Base-by-base conservation (phyloP, 2,329 filamentous ascomycete species). In the Meredithiella fracta region DNA sequence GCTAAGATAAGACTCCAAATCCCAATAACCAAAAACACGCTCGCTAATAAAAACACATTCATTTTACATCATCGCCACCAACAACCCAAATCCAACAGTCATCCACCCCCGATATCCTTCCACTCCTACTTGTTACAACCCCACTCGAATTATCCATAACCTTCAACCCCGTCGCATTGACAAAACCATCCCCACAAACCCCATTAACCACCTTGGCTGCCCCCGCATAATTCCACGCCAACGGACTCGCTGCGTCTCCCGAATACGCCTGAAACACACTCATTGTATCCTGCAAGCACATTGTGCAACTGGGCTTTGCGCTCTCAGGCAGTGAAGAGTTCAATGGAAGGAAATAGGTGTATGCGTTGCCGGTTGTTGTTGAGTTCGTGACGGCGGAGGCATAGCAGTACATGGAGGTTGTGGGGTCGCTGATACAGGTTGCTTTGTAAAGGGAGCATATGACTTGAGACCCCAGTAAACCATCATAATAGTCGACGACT, bases 321-420 rank as follows among this genome's bases (percentile, higher is more conserved):
- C 76, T 76, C 14, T 72, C 73, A 0, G 86, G 86, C 11, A 96
- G 70, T 0, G 73, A 68, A 42, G 82, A 75, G 58, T 92, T 92
- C 56, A 94, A 75, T 0, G 90, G 86, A 2, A 97, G 72, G 63
- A 85, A 91, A 70, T 96, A 98, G 37, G 92, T 76, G 64, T 90
- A 91, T 34, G 80, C 77, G 65, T 92, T 84, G 31, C 80, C 78
- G 0, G 85, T 73, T 7, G 78, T 83, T 22, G 79, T 77, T 4
- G 71, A 66, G 68, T 95, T 94, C 51, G 85, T 88, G 59, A 90
- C 80, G 52, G 91, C 88, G 62, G 86, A 83, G 61, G 86, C 86
- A 67, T 88, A 96, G 71, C 80, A 84, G 72, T 91, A 96, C 61
- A 80, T 77, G 3, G 40, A 44, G n/a, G 53, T 74, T 74, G 1